Evolutionary conservation across 805 yeast species (phyloP), one percentile per base, ranked within the genome.

Genomic region (Osmozyma mogii): DNA sequence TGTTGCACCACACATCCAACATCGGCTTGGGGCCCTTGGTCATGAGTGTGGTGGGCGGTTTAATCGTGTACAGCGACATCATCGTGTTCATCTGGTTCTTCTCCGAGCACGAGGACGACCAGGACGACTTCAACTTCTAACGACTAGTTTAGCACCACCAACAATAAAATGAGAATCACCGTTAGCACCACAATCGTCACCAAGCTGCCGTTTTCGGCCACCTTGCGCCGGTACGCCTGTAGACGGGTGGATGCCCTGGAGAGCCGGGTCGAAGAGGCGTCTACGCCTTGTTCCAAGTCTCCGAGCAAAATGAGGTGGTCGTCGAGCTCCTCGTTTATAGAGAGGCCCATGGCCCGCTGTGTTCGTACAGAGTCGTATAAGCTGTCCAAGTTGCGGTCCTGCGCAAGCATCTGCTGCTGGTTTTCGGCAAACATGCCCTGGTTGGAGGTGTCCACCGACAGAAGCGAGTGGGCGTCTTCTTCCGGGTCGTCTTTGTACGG

Each of bases 61-160:
- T 61, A 29, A 59, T 62, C 13, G 69, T 64, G n/a, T 64, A 64
- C 42, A 49, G 52, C 15, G 69, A 61, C 36, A 64, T 64, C 22
- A 54, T 61, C 22, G 55, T 61, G 24, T 64, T 64, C 41, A 59
- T 61, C 20, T 63, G 69, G 70, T 63, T 64, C 37, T 64, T 64
- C 50, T 58, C 63, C 34, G 66, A 61, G 30, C 54, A 49, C 23
- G 68, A 64, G 32, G 70, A 63, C 25, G 66, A 61, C 22, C 59
- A 58, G 35, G 68, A 63, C 34, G 70, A 63, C 37, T 63, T 64
- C 36, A 62, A 64, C 35, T 64, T 64, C 31, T 63, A 47, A 20
- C 9, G 9, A 9, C 32, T 41, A 60, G 43, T 62, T 64, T 28
- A 64, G 49, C 13, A 63, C 68, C 13, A 62, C 66, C 35, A 64